Conservation (phyloP, 306 rosid species). For the Sophora flavescens region DNA sequence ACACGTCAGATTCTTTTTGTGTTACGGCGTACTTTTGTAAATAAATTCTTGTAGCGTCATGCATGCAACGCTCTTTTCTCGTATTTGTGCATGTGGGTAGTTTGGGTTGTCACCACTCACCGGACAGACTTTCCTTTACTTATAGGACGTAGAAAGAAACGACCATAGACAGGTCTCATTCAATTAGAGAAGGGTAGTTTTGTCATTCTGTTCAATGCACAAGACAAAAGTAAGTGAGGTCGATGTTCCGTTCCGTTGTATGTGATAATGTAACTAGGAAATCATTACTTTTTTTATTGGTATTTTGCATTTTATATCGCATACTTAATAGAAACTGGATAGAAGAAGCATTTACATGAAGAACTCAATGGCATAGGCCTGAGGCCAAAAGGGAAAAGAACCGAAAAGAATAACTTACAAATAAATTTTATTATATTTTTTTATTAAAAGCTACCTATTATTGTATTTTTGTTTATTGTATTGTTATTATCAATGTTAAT, state of each 20-base stretch:
- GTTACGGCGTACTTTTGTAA: background rate
- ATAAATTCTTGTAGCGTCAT: background rate
- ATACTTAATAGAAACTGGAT: background rate
- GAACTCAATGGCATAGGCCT: background rate
- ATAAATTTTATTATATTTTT: background rate
- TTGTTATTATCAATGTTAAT: background rate
- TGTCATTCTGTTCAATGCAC: background rate
- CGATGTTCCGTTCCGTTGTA: background rate
- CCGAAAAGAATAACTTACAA: too few relatives aligned
- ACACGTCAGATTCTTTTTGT: conserved; percentile 41
- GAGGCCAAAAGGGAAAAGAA: too few relatives aligned
- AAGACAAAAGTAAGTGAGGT: background rate
- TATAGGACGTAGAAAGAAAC: background rate
- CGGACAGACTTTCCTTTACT: conserved; percentile 5
- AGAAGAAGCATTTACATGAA: background rate
- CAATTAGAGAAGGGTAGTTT: background rate
- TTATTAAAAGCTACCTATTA: background rate
- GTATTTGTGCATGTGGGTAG: conserved; percentile 18
- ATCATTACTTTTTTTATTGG: background rate
- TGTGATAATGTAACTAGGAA: background rate
- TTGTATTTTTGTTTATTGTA: background rate
- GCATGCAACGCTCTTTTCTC: conserved; percentile 41
- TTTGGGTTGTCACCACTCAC: conserved; percentile 11
- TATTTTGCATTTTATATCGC: background rate
- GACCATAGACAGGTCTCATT: background rate